These are phyloP conservation scores for Yamadazyma akitaensis DNA, from an alignment of 805 yeast species.

Conservation along the genomic window DNA sequence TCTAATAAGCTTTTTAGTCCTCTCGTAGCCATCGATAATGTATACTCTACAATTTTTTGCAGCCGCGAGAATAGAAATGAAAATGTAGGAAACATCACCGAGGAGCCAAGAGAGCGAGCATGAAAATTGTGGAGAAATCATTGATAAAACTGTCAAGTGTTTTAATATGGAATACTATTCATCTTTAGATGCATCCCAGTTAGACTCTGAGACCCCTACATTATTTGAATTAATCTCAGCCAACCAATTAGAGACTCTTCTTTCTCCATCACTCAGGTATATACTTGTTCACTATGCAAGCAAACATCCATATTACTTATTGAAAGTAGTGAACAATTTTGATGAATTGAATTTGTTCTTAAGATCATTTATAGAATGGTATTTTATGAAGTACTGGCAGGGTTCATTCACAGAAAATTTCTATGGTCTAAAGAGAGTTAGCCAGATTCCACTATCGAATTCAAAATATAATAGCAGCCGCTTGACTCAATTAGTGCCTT, in stretches of 20 bases:
- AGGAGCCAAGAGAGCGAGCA: neutral
- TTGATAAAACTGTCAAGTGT: neutral
- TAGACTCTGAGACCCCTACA: slow-evolving; percentile 78
- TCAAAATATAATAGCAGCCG: slow-evolving; percentile 27
- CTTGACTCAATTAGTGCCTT: slow-evolving; percentile 36
- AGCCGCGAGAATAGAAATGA: neutral
- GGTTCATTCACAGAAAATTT: slow-evolving; percentile 88
- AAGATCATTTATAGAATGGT: slow-evolving; percentile 66
- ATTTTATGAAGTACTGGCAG: slow-evolving; percentile 69
- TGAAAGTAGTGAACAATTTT: slow-evolving; percentile 60
- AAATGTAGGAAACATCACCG: neutral
- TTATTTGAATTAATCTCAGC: slow-evolving; percentile 85
- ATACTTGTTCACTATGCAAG: slow-evolving; percentile 78
- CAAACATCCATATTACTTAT: slow-evolving; percentile 65
- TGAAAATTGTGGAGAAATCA: slow-evolving; percentile 6
- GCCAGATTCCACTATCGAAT: slow-evolving; percentile 32
- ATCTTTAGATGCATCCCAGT: slow-evolving; percentile 69
- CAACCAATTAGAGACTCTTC: slow-evolving; percentile 66
- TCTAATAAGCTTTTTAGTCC: neutral
- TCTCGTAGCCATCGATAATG: neutral
- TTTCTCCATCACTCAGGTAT: slow-evolving; percentile 81
- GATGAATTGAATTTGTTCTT: slow-evolving; percentile 70
- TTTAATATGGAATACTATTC: slow-evolving; percentile 79
- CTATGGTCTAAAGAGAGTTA: slow-evolving; percentile 77
- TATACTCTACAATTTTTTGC: neutral